These are phyloP conservation scores for Yarrowia sp. DNA, from an alignment of 805 yeast species.

Conservation along the genomic window DNA sequence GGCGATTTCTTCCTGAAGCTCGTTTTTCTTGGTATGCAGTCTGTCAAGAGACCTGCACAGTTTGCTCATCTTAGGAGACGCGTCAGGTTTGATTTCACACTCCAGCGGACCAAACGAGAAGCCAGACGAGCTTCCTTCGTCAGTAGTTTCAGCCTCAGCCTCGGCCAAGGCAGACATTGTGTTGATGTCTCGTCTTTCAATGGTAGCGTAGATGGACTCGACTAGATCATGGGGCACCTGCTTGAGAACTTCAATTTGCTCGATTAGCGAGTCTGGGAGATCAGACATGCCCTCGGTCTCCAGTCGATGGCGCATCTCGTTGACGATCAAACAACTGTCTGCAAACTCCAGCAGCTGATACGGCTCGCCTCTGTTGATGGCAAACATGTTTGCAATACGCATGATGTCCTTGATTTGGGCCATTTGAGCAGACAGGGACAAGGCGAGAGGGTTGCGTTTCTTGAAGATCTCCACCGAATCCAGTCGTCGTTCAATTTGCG, in stretches of 20 bases:
- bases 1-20: conserved; percentile 42
- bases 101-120: conserved; percentile 13
- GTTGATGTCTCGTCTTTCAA: conserved; percentile 9
- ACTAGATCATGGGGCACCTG: conserved; percentile 8
- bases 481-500: conserved; percentile 65
- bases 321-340: conserved; percentile 11
- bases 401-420: conserved; percentile 25
- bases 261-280: conserved; percentile 24
- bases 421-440: conserved; percentile 33
- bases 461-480: conserved; percentile 56
- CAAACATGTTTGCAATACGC: conserved; percentile 29
- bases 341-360: conserved; percentile 31
- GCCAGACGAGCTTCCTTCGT: not conserved
- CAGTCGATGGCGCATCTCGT: conserved; percentile 9
- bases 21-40: conserved; percentile 45
- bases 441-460: conserved; percentile 13
- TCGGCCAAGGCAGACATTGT: not conserved
- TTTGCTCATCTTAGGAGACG: conserved; percentile 41
- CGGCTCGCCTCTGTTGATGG: conserved; percentile 24
- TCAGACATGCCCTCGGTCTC: not conserved
- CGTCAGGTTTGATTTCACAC: conserved; percentile 43
- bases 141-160: not conserved
- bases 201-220: not conserved
- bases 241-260: conserved; percentile 9
- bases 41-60: conserved; percentile 46